Conservation (phyloP, 2,329 filamentous ascomycete genomes). For the Venturia nashicola region DNA sequence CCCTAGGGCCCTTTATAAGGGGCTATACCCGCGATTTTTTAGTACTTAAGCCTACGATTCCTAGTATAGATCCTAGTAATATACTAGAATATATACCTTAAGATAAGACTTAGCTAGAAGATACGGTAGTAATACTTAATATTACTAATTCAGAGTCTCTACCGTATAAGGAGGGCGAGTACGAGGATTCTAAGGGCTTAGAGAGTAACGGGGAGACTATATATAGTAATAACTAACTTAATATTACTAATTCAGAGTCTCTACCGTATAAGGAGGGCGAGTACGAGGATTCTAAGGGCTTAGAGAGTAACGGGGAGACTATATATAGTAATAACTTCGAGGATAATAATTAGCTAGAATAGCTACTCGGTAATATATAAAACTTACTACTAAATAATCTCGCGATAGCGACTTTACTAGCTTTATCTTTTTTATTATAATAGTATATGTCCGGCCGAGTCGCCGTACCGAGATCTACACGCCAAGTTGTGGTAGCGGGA, state of each 20-base stretch:
- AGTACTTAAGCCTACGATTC: background rate
- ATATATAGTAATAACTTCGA: background rate
- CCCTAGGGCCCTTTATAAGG: background rate
- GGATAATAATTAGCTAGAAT: background rate
- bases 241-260: background rate
- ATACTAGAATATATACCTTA: background rate
- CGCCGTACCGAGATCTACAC: too few species aligned
- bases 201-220: too few species aligned
- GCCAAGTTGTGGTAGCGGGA: too few species aligned
- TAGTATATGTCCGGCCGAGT: too few species aligned
- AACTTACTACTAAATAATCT: background rate
- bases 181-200: background rate
- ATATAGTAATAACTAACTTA: background rate
- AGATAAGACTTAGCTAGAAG: background rate
- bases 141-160: background rate
- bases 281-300: background rate
- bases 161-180: background rate
- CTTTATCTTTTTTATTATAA: too few species aligned
- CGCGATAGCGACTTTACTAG: background rate
- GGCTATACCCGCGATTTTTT: background rate
- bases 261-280: background rate
- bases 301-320: background rate
- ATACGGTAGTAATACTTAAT: background rate
- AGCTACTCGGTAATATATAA: too few species aligned
- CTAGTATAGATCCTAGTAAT: background rate